These are phyloP conservation scores for Peronospora farinosa DNA, from an alignment of 352 stramenopile species.

Conservation along the genomic window DNA sequence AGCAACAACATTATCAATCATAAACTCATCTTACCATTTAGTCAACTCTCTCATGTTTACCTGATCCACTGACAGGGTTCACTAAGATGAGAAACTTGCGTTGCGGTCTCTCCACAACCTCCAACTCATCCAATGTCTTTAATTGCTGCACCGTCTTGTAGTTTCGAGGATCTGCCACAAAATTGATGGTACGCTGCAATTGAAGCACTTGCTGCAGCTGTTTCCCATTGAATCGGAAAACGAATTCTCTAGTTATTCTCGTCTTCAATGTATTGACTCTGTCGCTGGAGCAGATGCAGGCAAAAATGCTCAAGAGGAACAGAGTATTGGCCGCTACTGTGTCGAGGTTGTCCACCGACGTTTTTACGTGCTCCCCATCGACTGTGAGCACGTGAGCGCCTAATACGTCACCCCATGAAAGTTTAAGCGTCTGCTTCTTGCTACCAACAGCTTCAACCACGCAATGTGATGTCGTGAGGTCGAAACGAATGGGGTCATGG, in stretches of 20 bases:
- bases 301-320: conserved; percentile 47
- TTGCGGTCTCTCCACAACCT: conserved; percentile 9
- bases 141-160: conserved; percentile 15
- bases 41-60: conserved; percentile 8
- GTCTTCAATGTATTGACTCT: conserved; percentile 33
- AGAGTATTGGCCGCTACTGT: conserved; percentile 5
- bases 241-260: conserved; percentile 34
- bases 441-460: conserved; percentile 5
- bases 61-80: conserved; percentile 59
- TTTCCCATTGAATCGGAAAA: conserved; percentile 40
- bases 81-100: conserved; percentile 63
- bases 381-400: conserved; percentile 47
- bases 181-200: conserved; percentile 41
- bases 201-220: conserved; percentile 33
- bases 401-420: conserved; percentile 47
- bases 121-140: conserved; percentile 29
- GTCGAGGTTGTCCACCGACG: conserved; percentile 12
- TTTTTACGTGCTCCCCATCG: conserved; percentile 33
- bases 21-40: neutral
- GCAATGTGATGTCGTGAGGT: conserved; percentile 23
- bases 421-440: conserved; percentile 15
- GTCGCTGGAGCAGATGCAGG: conserved; percentile 30
- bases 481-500: conserved; percentile 21
- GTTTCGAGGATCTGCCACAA: conserved; percentile 44
- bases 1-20: too few species aligned